Evolutionary conservation across 805 yeast genomes (phyloP).

Genomic region (Saccharomyces paradoxus): DNA sequence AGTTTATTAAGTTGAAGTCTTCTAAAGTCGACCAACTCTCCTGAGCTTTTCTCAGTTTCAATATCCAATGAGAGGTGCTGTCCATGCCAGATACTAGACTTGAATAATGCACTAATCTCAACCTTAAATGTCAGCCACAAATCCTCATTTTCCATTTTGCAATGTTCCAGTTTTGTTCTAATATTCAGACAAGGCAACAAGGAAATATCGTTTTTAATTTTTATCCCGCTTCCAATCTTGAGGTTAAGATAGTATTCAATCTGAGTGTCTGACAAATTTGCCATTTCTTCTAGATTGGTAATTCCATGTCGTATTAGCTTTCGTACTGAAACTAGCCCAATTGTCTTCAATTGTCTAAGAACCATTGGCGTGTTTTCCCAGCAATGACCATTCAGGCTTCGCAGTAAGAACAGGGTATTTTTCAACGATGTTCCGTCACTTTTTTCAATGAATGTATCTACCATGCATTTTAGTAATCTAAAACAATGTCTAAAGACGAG

Average conservation of each 20-base stretch:
- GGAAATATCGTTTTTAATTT: constrained; percentile 29
- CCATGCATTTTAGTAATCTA: constrained; percentile 37
- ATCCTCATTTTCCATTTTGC: constrained; percentile 1
- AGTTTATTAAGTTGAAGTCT: constrained; percentile 29
- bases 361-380: constrained; percentile 45
- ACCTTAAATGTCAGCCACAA: constrained; percentile 16
- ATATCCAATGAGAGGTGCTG: constrained; percentile 29
- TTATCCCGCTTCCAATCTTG: constrained; percentile 35
- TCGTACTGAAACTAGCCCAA: constrained; percentile 37
- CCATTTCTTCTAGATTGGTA: constrained; percentile 27
- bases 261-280: constrained; percentile 24
- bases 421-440: constrained; percentile 37
- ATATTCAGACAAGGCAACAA: constrained; percentile 34
- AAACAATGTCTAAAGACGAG: constrained; percentile 36
- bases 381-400: constrained; percentile 38
- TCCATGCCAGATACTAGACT: constrained; percentile 29
- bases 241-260: constrained; percentile 37
- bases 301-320: constrained; percentile 34
- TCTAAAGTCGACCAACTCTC: constrained; percentile 39
- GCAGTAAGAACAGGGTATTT: constrained; percentile 31
- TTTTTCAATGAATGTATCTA: constrained; percentile 37
- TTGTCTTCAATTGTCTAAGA: constrained; percentile 40
- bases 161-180: constrained; percentile 11
- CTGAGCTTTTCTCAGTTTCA: constrained; percentile 25
- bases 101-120: constrained; percentile 15